Evolutionary conservation across 2,329 filamentous ascomycete genomes (phyloP).

Genomic region (Allantophomopsis lycopodina): DNA sequence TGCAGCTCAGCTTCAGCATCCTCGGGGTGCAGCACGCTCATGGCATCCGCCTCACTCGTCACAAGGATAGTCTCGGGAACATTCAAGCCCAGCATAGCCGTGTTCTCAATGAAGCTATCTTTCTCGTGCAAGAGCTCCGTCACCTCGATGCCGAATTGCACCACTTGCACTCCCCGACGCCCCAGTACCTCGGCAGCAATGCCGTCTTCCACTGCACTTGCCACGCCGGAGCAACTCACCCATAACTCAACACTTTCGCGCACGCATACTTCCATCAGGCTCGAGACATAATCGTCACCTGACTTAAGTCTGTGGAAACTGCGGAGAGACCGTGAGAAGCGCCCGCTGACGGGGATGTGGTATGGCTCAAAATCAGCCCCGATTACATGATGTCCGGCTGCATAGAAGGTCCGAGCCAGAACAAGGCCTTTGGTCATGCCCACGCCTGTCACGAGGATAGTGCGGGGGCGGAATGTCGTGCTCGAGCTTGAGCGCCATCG

Average conservation of each 20-base stretch:
- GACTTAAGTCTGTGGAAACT: slow-evolving; percentile 35
- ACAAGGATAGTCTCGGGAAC: slow-evolving; percentile 37
- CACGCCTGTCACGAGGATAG: slow-evolving; percentile 58
- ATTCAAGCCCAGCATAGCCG: slow-evolving; percentile 33
- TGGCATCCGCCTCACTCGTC: slow-evolving; percentile 1
- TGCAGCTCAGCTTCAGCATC: neutral
- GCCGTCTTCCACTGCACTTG: slow-evolving; percentile 50
- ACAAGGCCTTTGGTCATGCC: slow-evolving; percentile 58
- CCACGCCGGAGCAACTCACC: slow-evolving; percentile 57
- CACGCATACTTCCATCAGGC: slow-evolving; percentile 40
- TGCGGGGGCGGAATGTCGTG: slow-evolving; percentile 18
- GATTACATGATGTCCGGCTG: slow-evolving; percentile 54
- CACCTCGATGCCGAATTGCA: slow-evolving; percentile 44
- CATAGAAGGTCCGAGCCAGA: slow-evolving; percentile 50
- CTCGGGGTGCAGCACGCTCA: neutral
- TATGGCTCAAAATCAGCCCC: slow-evolving; percentile 49
- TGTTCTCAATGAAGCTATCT: slow-evolving; percentile 44
- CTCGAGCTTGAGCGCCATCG: slow-evolving; percentile 9
- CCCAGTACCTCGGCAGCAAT: slow-evolving; percentile 45
- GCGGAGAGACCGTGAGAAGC: slow-evolving; percentile 41
- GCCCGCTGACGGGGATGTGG: slow-evolving; percentile 33
- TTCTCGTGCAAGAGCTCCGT: slow-evolving; percentile 47
- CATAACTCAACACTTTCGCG: slow-evolving; percentile 51
- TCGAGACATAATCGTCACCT: slow-evolving; percentile 33
- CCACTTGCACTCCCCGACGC: slow-evolving; percentile 38